Percentiles rank a stretch among this genome's conserved stretches.
phyloP scores from a whole-genome alignment of 768 basidiomycete genomes.

The Rhodotorula graminis region DNA sequence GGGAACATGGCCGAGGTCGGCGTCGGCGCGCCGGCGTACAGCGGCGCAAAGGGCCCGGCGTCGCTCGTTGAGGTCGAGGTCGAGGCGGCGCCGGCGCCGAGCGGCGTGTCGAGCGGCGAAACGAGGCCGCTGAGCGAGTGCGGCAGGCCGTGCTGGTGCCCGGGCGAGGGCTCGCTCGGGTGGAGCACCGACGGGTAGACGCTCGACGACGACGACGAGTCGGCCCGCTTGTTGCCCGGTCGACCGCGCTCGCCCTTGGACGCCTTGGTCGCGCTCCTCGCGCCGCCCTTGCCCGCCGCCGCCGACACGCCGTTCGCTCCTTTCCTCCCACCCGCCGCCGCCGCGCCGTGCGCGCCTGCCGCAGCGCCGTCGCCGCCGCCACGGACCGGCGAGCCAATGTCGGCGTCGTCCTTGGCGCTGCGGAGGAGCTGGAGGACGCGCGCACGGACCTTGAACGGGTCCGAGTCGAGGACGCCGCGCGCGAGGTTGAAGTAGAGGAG shows the following conservation, averaged over 20 bases:
- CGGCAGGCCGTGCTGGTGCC: neutral
- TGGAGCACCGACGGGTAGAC: neutral
- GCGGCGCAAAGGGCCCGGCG: neutral
- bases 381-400: neutral
- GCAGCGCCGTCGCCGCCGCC: no score
- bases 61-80: neutral
- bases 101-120: neutral
- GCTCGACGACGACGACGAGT: neutral
- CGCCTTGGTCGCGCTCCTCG: neutral
- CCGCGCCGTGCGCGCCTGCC: no score
- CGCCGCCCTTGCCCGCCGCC: neutral
- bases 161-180: neutral
- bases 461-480: conserved; percentile 35
- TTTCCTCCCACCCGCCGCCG: no score
- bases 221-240: neutral
- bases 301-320: neutral
- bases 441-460: conserved; percentile 31
- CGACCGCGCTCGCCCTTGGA: neutral
- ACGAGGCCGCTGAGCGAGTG: conserved; percentile 5
- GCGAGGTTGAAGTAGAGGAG: conserved; percentile 35
- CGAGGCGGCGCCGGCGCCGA: neutral
- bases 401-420: conserved; percentile 27
- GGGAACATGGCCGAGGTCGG: neutral
- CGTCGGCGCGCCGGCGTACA: neutral
- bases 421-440: conserved; percentile 32